Evolutionary conservation across 192 early-diverging fungal genomes (phyloP), one percentile per base, ranked within the genome.

Genomic region (Dissophora globulifera): DNA sequence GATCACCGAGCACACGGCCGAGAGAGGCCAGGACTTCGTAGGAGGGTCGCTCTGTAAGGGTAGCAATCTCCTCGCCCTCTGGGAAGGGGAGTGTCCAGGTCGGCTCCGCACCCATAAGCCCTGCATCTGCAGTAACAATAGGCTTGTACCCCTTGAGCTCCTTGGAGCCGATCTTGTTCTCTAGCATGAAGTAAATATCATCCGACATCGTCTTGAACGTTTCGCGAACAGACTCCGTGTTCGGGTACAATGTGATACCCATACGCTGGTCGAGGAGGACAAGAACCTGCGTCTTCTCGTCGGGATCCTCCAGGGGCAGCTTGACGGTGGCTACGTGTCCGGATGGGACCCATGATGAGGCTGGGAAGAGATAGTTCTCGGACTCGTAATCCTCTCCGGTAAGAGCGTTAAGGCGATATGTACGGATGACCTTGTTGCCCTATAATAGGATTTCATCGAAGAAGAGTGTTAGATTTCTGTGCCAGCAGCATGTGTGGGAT

Each of bases 1-100:
- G 93, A 76, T 98, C 89, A 51, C 96, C 98, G 13, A 98, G 87
- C 7, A 98, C 95, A 16, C 95, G 89, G 19, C 98, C 98, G 25
- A 97, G 60, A 20, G 95, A 94, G 7, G 98, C 94, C 9, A 97
- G 85, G 45, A 86, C 82, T 50, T 94, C 84, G 49, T 79, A 58
- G 23, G 70, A 47, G 78, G 71, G 57, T 69, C 64, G 53, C 69
- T 84, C 54, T 68, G 67, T 82, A 81, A 82, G 40, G 29, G 79
- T 65, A 19, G 47, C 69, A 48, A 82, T 74, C 27, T 52, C 56
- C 78, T 92, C 89, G 20, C 78, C 84, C 1, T 59, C 69, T 1
- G 91, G 89, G 53, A 91, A 78, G 15, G 80, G 83, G 53, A 90
- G 78, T 1, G 42, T 63, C 88, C 89, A 91, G 0, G 83, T 45